Percentiles rank a stretch among this genome's conserved stretches.
phyloP scores from a whole-genome alignment of 1,284 basidiomycete genomes.

The Gymnopus androsaceus region DNA sequence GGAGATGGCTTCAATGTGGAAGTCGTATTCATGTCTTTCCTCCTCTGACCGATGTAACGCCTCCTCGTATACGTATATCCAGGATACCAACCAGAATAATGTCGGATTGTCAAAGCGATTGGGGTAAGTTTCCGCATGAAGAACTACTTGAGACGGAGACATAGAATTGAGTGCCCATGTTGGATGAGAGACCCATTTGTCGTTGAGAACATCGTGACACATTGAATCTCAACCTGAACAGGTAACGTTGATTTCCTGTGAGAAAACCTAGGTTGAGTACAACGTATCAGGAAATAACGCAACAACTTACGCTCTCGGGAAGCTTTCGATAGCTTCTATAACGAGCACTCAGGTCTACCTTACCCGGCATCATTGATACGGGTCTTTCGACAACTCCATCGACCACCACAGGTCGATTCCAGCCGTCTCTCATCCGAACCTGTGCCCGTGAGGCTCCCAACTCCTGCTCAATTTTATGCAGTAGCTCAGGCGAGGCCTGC shows the following conservation, averaged over 20 bases:
- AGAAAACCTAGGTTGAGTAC: background rate
- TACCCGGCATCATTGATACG: constrained; percentile 29
- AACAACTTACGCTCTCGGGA: constrained; percentile 66
- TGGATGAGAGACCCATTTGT: constrained; percentile 96
- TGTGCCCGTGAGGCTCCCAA: too few species aligned
- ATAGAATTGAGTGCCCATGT: constrained; percentile 94
- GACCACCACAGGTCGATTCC: constrained; percentile 44
- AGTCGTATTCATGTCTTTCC: constrained; percentile 98
- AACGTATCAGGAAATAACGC: constrained; percentile 3
- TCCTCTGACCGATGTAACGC: constrained; percentile 97
- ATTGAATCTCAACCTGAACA: constrained; percentile 97
- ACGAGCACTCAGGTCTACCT: constrained; percentile 58
- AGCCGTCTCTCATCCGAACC: too few species aligned
- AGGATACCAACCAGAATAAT: constrained; percentile 54
- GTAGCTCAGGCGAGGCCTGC: too few species aligned
- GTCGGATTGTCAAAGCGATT: constrained; percentile 7
- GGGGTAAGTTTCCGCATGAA: constrained; percentile 7
- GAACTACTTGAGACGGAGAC: constrained; percentile 31
- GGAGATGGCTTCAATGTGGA: constrained; percentile 95
- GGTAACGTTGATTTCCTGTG: constrained; percentile 80
- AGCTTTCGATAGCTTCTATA: constrained; percentile 90
- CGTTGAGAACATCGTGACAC: constrained; percentile 95
- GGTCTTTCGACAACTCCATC: constrained; percentile 44
- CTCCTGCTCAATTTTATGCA: too few species aligned
- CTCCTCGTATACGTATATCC: constrained; percentile 96